A percentile compares a stretch with the other conserved stretches of the same genome.
phyloP scores from a whole-genome alignment of 2,329 filamentous ascomycete species.

The Xenosphaeropsis pyriputrescens region DNA sequence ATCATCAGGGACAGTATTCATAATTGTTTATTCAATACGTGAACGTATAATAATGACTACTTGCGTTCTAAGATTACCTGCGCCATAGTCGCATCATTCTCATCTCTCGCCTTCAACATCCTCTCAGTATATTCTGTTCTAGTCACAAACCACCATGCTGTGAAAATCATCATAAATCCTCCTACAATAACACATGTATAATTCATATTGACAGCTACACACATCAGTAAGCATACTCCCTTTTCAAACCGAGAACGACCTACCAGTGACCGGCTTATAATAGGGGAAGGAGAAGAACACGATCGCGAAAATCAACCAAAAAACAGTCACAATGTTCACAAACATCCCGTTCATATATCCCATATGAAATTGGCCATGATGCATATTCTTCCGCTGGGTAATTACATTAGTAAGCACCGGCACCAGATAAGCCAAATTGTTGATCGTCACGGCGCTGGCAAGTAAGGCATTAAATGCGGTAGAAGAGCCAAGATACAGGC shows the following conservation, averaged over 20 bases:
- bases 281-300: constrained; percentile 30
- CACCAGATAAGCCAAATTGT: constrained; percentile 28
- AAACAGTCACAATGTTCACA: constrained; percentile 21
- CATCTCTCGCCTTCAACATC: constrained; percentile 21
- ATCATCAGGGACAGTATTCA: too few relatives aligned
- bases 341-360: constrained; percentile 17
- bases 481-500: constrained; percentile 26
- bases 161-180: constrained; percentile 21
- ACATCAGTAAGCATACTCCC: too few relatives aligned
- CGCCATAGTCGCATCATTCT: constrained; percentile 1
- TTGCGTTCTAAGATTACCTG: too few relatives aligned
- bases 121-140: constrained; percentile 22
- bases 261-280: constrained; percentile 19
- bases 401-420: constrained; percentile 29
- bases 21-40: too few relatives aligned
- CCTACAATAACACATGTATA: constrained; percentile 32
- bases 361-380: constrained; percentile 24
- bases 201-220: constrained; percentile 26
- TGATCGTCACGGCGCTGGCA: constrained; percentile 24
- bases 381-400: constrained; percentile 22
- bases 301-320: constrained; percentile 25
- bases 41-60: too few relatives aligned
- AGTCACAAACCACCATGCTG: constrained; percentile 27
- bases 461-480: constrained; percentile 29
- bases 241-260: neutral